A percentile compares a stretch with the other conserved stretches of the same genome.
These are phyloP conservation scores for Dacryopinax spathularia DNA, from an alignment of 768 basidiomycete genomes.

Conservation along the genomic window DNA sequence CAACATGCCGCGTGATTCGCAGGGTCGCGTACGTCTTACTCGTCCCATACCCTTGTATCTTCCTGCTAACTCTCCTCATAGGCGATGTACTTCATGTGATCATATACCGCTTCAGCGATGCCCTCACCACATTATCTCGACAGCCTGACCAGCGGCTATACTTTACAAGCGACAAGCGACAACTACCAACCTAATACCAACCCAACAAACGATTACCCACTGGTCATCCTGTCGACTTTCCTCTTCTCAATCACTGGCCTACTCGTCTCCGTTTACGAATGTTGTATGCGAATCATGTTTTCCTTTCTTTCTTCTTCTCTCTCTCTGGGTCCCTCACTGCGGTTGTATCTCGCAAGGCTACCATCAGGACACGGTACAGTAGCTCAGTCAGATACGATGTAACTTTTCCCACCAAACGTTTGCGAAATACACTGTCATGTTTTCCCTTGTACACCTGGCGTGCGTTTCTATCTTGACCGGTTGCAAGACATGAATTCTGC, in stretches of 20 bases:
- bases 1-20: background rate
- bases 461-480: too few relatives aligned
- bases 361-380: background rate
- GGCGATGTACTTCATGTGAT: conserved; percentile 2
- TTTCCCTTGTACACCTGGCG: too few relatives aligned
- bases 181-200: too few relatives aligned
- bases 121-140: background rate
- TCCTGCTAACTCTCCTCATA: background rate
- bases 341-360: background rate
- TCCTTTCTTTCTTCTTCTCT: background rate
- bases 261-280: too few relatives aligned
- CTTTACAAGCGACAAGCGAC: too few relatives aligned
- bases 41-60: background rate
- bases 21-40: background rate
- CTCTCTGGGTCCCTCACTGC: background rate
- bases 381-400: background rate
- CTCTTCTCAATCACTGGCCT: background rate
- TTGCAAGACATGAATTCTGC: too few relatives aligned
- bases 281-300: too few relatives aligned
- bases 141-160: too few relatives aligned
- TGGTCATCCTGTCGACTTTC: background rate
- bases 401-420: too few relatives aligned
- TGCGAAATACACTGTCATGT: too few relatives aligned
- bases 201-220: too few relatives aligned
- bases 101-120: background rate